phyloP scores from a whole-genome alignment of 2,329 filamentous ascomycete species.

The Pseudopithomyces chartarum region DNA sequence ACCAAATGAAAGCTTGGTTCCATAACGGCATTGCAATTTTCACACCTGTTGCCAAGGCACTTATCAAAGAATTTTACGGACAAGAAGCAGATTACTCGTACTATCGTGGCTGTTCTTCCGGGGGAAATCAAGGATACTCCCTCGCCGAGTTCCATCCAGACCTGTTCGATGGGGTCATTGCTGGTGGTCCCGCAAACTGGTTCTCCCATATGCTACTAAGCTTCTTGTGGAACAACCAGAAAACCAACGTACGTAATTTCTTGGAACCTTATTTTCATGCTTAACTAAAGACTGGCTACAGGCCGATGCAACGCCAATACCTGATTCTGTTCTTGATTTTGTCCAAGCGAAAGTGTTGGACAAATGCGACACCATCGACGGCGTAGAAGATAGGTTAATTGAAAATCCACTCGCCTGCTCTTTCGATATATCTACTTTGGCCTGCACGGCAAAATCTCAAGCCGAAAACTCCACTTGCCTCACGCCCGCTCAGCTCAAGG shows the following conservation, averaged over 20 bases:
- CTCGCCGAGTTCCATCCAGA: constrained; percentile 16
- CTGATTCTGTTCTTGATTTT: constrained; percentile 5
- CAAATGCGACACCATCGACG: constrained; percentile 7
- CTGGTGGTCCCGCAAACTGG: constrained; percentile 18
- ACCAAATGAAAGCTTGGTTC: constrained; percentile 14
- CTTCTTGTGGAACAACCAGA: constrained; percentile 19
- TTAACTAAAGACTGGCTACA: background rate
- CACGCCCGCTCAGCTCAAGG: constrained; percentile 1
- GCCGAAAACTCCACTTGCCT: constrained; percentile 2
- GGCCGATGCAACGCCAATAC: constrained; percentile 1
- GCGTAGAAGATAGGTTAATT: constrained; percentile 4
- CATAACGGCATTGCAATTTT: constrained; percentile 16
- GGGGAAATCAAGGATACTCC: constrained; percentile 20
- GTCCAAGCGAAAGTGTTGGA: constrained; percentile 1
- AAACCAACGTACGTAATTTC: constrained; percentile 1
- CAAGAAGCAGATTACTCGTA: constrained; percentile 10
- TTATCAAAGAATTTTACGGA: constrained; percentile 8
- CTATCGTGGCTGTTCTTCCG: constrained; percentile 17
- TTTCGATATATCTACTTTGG: constrained; percentile 6
- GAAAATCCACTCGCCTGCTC: constrained; percentile 6
- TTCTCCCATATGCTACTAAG: constrained; percentile 15
- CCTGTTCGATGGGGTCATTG: constrained; percentile 19
- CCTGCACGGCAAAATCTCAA: background rate
- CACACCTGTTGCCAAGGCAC: constrained; percentile 11
- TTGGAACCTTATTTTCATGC: background rate